These are phyloP conservation scores for Clonostachys sp. DNA, from an alignment of 2,329 filamentous ascomycete genomes.

Conservation along the genomic window DNA sequence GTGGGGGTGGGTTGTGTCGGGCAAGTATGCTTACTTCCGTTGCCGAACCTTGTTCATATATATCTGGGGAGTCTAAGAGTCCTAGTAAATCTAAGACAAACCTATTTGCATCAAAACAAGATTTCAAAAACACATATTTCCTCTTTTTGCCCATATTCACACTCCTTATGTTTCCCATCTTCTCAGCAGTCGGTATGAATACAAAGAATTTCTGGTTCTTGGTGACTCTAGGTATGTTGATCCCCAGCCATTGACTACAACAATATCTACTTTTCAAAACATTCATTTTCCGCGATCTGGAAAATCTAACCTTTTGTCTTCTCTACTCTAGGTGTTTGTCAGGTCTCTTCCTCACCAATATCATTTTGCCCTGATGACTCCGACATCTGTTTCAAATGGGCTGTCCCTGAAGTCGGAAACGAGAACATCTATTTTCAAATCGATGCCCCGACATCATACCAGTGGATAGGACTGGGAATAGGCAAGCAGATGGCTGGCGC, in stretches of 20 bases:
- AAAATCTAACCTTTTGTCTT: not conserved
- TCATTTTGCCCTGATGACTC: not conserved
- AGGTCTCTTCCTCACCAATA: not conserved
- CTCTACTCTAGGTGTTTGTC: not conserved
- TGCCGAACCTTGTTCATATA: not conserved
- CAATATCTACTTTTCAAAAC: too few relatives aligned
- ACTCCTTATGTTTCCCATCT: not conserved
- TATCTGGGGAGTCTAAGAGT: not conserved
- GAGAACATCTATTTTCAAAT: conserved; percentile 58
- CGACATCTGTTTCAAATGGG: conserved; percentile 51
- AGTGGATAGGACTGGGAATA: conserved; percentile 57
- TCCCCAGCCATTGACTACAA: too few relatives aligned
- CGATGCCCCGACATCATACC: conserved; percentile 43
- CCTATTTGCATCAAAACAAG: not conserved
- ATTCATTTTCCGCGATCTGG: not conserved
- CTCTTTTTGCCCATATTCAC: not conserved
- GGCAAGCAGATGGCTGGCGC: conserved; percentile 49
- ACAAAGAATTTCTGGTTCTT: not conserved
- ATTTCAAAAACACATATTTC: not conserved
- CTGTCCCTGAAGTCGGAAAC: conserved; percentile 44
- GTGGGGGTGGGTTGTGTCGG: too few relatives aligned
- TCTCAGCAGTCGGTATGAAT: not conserved
- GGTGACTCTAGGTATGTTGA: not conserved
- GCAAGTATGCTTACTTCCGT: not conserved
- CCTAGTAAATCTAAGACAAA: not conserved